These are phyloP conservation scores for Chamaenerion angustifolium DNA, from an alignment of 345 rosid genomes.

Conservation along the genomic window DNA sequence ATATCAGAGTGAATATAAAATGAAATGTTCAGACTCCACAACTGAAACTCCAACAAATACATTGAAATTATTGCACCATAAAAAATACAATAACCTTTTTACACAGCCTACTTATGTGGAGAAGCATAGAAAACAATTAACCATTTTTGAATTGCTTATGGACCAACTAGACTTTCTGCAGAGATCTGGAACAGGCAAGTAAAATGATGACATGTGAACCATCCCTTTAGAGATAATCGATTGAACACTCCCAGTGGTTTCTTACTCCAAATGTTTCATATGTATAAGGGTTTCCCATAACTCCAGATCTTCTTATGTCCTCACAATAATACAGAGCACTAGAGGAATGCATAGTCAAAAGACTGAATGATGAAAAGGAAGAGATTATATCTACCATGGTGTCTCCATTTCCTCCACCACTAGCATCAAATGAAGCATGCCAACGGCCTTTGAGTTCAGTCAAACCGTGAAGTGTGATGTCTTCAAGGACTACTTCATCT, in stretches of 20 bases:
- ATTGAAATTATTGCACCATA: too few relatives aligned
- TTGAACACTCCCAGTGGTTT: too few relatives aligned
- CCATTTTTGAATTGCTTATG: background rate
- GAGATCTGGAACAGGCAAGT: too few relatives aligned
- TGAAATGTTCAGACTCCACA: too few relatives aligned
- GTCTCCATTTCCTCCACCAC: constrained; percentile 99
- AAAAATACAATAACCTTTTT: background rate
- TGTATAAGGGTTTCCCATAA: too few relatives aligned
- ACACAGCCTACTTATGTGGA: background rate
- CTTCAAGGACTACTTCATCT: constrained; percentile 66
- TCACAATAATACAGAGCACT: too few relatives aligned
- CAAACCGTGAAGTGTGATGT: constrained; percentile 73
- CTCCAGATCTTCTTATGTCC: too few relatives aligned
- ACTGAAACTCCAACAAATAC: too few relatives aligned
- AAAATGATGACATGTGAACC: too few relatives aligned
- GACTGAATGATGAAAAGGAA: constrained; percentile 5
- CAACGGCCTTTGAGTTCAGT: constrained; percentile 88
- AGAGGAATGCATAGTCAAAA: background rate
- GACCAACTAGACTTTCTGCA: background rate
- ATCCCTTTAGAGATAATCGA: too few relatives aligned
- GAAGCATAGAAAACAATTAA: background rate
- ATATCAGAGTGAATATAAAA: background rate
- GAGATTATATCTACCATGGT: constrained; percentile 43
- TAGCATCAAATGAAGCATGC: constrained; percentile 94
- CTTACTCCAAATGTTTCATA: too few relatives aligned